Evolutionary conservation across 176 grass and related monocot genomes (phyloP), one percentile per base, ranked within the genome.

Genomic region (Luzula sylvatica): DNA sequence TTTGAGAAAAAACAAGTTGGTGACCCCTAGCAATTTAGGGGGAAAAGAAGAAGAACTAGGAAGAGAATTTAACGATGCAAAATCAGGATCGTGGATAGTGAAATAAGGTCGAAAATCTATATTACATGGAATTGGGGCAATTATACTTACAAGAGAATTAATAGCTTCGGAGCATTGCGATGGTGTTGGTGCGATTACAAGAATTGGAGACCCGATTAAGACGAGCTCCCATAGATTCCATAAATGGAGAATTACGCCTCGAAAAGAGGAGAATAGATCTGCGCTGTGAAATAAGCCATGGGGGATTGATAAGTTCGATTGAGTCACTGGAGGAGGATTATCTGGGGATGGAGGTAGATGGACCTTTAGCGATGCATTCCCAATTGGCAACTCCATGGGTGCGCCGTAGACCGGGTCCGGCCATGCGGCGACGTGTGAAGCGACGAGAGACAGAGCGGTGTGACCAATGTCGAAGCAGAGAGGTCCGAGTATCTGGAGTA

Each of bases 181-280:
- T 20, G 92, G 92, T 0, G 92, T 82, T 0, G 92, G 81, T 5
- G 85, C 92, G 1, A 98, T 71, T 8, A 90, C 77, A 20, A 98
- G 68, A 32, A 98, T 50, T 4, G 92, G 81, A 32, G 76, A 80
- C 1, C 85, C 92, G 5, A 86, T 57, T 20, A 98, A 53, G 77
- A 98, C 86, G 40, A 98, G 57, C 64, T 98, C 92, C 92, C 92
- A 98, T 19, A 98, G 77, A 25, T 81, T 89, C 92, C 92, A 98
- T 2, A 98, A 67, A 66, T 89, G 78, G 20, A 98, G 81, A 23
- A 98, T 81, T 17, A 98, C 52, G 12, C 85, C 71, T 0, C 85
- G 92, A 70, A 98, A 98, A 0, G 74, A 66, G 0, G 66, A 68
- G 71, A 98, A 98, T n/a, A 98, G 57, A 58, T 98, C 92, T 0